phyloP scores from a whole-genome alignment of 176 grass and related monocot genomes.

The Oryza glumipatula region DNA sequence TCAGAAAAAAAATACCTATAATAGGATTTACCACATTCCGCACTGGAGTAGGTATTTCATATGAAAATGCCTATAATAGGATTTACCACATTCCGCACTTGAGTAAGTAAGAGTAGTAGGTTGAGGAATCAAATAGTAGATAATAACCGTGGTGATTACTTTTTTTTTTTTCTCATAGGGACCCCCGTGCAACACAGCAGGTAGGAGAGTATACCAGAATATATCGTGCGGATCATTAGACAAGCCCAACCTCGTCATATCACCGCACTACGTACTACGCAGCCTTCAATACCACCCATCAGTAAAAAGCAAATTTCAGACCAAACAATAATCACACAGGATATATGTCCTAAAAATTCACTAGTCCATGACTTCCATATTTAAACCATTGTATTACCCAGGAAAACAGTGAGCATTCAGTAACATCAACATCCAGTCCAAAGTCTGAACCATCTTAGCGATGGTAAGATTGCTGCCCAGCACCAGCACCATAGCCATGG shows the following conservation, averaged over 20 bases:
- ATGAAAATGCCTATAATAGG: too few relatives aligned
- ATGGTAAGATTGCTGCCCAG: slow-evolving; percentile 37
- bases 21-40: too few relatives aligned
- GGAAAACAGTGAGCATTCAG: slow-evolving; percentile 29
- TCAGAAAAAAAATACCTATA: too few relatives aligned
- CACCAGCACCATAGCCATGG: slow-evolving; percentile 18
- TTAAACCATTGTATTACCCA: slow-evolving; percentile 10
- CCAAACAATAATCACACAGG: background rate
- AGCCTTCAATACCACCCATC: background rate
- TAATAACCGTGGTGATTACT: too few relatives aligned
- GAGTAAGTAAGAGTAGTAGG: too few relatives aligned
- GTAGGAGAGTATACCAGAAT: background rate
- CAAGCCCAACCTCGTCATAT: background rate
- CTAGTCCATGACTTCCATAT: background rate
- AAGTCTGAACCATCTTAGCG: background rate
- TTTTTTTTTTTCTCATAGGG: too few relatives aligned
- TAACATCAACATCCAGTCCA: slow-evolving; percentile 4
- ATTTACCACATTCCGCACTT: too few relatives aligned
- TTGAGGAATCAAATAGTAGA: too few relatives aligned
- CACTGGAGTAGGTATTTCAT: too few relatives aligned
- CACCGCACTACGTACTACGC: too few relatives aligned
- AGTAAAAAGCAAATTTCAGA: background rate
- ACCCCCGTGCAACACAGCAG: too few relatives aligned
- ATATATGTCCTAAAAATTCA: background rate
- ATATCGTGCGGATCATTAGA: background rate